Base-by-base conservation (phyloP, 2,329 filamentous ascomycete species). In the Rhinocladiella mackenziei region DNA sequence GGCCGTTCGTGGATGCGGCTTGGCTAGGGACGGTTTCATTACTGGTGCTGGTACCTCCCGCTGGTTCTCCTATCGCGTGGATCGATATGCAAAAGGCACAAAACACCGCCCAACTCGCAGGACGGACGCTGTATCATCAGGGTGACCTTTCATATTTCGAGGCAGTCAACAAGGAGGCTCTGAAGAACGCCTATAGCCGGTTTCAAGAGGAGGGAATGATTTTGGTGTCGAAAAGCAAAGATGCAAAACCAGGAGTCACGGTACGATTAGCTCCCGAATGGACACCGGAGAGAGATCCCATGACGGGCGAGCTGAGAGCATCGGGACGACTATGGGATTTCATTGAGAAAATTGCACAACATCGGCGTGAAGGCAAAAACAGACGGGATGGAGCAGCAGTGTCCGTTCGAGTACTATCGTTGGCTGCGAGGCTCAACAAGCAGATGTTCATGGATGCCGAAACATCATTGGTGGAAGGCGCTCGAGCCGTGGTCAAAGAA, bases 121-220 rank as follows among this genome's bases (percentile, higher is more conserved):
- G 92, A 42, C 97, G 98, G 68, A 97, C 92, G 0, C 75, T 98
- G 1, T 98, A 96, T 61, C 91, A 98, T 62, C 91, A 98, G 69
- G 92, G 92, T 43, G 92, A 98, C 60, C 78, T 98, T 7, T 89
- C 84, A 20, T 98, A 98, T 68, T 97, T 19, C 20, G 36, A 39
- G 36, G 26, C 36, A 10, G 30, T 39, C 36, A 31, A 39, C 25
- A 39, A 39, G 14, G 36, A 39, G 26, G 25, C 36, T 4, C 17
- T 39, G 13, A 94, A 92, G 61, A 98, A 98, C 65, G 84, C 89
- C 0, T 96, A 91, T 65, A 75, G 80, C 26, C 80, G 88, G 11
- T 94, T 94, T 59, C 82, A 89, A 56, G 88, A 96, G 60, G 91
- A 97, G 58, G 86, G 89, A 6, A 94, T 97, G 52, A 75, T 97